These are phyloP conservation scores for Arachnomyces sp. DNA, from an alignment of 2,329 filamentous ascomycete genomes.

Conservation along the genomic window DNA sequence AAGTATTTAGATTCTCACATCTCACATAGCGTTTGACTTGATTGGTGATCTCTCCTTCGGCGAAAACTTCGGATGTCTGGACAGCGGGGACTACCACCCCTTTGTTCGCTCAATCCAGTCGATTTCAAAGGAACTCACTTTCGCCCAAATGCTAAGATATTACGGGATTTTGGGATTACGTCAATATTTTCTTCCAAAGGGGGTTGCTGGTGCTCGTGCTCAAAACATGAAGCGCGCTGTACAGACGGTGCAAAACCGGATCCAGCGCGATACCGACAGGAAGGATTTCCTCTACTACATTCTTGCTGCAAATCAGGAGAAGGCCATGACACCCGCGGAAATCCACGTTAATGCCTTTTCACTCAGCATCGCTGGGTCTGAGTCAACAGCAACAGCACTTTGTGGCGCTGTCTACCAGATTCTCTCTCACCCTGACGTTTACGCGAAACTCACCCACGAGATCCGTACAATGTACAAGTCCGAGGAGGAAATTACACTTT, in stretches of 20 bases:
- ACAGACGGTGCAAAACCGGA: constrained; percentile 20
- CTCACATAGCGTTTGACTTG: constrained; percentile 31
- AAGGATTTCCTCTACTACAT: constrained; percentile 37
- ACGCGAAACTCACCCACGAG: constrained; percentile 6
- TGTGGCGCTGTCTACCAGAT: constrained; percentile 31
- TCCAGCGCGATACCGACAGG: constrained; percentile 17
- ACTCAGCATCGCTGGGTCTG: constrained; percentile 38
- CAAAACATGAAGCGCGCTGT: constrained; percentile 11
- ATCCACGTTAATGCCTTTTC: constrained; percentile 31
- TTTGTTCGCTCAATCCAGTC: constrained; percentile 31
- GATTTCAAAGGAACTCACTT: constrained; percentile 4
- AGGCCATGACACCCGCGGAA: constrained; percentile 22
- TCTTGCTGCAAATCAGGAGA: constrained; percentile 24
- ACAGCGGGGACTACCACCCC: constrained; percentile 27
- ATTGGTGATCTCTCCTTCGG: constrained; percentile 37
- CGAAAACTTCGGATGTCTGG: constrained; percentile 32
- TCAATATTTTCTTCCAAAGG: constrained; percentile 9
- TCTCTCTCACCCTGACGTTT: constrained; percentile 18
- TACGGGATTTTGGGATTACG: constrained; percentile 8
- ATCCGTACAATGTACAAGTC: constrained; percentile 7
- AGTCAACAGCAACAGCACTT: constrained; percentile 38
- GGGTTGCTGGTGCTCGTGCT: constrained; percentile 6
- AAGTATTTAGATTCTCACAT: too few relatives aligned
- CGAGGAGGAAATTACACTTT: constrained; percentile 9
- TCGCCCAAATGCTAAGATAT: constrained; percentile 10